phyloP scores from a whole-genome alignment of 768 basidiomycete genomes.

The Tulasnella sp. region DNA sequence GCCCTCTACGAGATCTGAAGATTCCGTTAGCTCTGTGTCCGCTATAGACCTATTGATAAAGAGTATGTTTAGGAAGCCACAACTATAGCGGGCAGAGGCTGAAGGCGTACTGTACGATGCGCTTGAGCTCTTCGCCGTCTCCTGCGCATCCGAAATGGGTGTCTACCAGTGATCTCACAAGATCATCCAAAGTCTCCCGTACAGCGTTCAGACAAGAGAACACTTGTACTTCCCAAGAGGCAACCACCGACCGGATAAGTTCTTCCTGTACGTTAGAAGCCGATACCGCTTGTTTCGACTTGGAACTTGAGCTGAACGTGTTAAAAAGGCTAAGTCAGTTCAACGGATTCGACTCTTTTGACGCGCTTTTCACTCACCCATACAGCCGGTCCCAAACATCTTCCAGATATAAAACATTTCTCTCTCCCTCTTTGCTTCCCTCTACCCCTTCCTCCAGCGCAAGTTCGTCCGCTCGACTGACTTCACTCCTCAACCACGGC shows the following conservation, averaged over 20 bases:
- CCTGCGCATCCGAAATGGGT: constrained; percentile 7
- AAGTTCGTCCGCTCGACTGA: neutral
- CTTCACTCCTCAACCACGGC: constrained; percentile 1
- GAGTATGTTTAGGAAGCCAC: too few relatives aligned
- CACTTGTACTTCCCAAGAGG: neutral
- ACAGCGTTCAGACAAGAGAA: constrained; percentile 2
- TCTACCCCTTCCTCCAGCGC: neutral
- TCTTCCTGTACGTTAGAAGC: constrained; percentile 4
- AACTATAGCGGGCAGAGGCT: too few relatives aligned
- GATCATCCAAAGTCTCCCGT: neutral
- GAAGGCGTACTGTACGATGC: constrained; percentile 2
- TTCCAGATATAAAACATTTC: neutral
- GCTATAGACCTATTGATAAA: neutral
- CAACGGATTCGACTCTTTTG: neutral
- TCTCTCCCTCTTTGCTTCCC: neutral
- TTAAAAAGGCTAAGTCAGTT: neutral
- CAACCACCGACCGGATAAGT: neutral
- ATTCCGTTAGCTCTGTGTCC: neutral
- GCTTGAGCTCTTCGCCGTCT: constrained; percentile 5
- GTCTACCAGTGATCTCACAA: constrained; percentile 8
- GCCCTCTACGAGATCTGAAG: neutral
- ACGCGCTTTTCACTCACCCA: neutral
- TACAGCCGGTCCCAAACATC: constrained; percentile 2
- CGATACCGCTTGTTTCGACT: neutral
- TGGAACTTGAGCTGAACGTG: neutral